Conservation (phyloP, 306 rosid species). For the Pachyrhizus erosus region DNA sequence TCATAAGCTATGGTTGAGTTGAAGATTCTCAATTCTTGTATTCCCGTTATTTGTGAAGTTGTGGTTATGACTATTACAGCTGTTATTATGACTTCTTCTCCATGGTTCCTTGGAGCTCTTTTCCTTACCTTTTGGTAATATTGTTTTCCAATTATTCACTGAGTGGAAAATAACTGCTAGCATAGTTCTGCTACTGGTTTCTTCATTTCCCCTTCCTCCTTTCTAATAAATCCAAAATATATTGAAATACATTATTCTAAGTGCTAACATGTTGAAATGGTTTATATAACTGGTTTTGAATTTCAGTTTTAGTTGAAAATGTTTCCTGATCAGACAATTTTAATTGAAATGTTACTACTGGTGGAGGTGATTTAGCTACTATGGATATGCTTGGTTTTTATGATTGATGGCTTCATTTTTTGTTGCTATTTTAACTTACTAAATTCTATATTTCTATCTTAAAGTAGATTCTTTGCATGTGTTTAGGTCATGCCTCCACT, state of each 20-base stretch:
- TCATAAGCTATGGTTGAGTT: neutral
- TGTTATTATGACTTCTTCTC: conserved; percentile 12
- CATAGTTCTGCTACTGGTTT: neutral
- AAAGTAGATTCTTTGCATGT: conserved; percentile 33
- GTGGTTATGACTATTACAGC: conserved; percentile 7
- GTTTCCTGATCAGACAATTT: neutral
- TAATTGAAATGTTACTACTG: conserved; percentile 12
- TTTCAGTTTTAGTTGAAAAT: conserved; percentile 34
- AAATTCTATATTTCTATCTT: conserved; percentile 42
- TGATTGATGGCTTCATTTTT: conserved; percentile 19
- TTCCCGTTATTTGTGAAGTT: neutral
- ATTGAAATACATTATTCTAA: neutral
- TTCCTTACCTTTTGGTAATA: neutral
- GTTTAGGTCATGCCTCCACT: conserved; percentile 94
- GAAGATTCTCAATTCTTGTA: neutral
- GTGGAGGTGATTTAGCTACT: conserved; percentile 29
- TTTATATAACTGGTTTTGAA: conserved; percentile 1
- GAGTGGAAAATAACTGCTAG: neutral
- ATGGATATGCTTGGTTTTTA: conserved; percentile 15
- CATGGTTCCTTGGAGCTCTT: conserved; percentile 2
- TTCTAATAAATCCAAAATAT: conserved; percentile 13
- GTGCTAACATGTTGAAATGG: conserved; percentile 4
- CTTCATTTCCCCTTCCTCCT: neutral
- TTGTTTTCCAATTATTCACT: neutral
- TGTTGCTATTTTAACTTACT: conserved; percentile 31